Base-by-base conservation (phyloP, 208 protist species). In the Acanthamoeba healyi region DNA sequence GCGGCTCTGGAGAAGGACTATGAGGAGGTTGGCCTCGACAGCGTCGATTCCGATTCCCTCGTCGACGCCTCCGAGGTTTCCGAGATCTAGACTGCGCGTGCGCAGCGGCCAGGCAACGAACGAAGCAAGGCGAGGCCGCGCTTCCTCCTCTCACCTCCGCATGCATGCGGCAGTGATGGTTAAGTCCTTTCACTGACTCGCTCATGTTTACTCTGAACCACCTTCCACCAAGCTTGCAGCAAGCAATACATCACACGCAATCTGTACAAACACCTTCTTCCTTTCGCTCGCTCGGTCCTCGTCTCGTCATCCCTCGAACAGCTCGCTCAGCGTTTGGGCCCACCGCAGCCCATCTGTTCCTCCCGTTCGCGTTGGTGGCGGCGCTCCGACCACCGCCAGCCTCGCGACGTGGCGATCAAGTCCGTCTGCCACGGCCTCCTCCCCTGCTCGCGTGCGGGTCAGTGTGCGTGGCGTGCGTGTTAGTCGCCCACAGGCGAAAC, bases 1-100 rank as follows among this genome's bases (percentile, higher is more conserved):
- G 98, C 98, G 70, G 98, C 98, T 63, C 96, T 99, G 67, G 98
- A 99, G 97, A 99, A 99, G 98, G 98, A 99, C 96, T 99, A 99
- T 97, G 98, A 99, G 95, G 98, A 99, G 95, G 97, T 99, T 65
- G 98, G 97, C 54, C 74, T 58, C 42, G 74, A 84, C 44, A 36
- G 26, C 40, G n/a, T 5, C 17, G 74, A 84, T 38, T 72, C 63
- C n/a, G 63, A 72, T 17, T 72, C 63, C 26, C 63, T 72, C 34
- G 34, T 72, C 63, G 63, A 72, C n/a, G 63, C 63, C 63, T 72
- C 63, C n/a, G 63, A 72, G 63, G 63, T 72, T 17, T 72, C 63
- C 4, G 63, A 72, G 29, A 40, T 72, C 63, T 72, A 61, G 54
- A 24, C 44, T 49, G 9, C 44, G 44, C 63, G 29, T 38, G 15